Conservation (phyloP, 176 grass and related monocot genomes). For the Poa annua region DNA sequence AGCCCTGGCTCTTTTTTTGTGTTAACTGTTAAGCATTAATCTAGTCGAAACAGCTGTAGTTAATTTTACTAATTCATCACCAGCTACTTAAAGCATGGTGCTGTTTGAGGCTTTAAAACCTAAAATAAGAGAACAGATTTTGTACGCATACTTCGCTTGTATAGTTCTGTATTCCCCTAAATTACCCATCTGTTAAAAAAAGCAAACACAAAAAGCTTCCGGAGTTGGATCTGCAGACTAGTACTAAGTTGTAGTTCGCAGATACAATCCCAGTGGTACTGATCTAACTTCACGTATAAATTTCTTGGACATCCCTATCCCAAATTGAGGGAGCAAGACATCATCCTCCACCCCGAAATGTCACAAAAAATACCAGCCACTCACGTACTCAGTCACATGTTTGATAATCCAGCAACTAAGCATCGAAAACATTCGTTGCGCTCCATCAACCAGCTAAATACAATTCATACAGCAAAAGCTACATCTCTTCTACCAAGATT, state of each 20-base stretch:
- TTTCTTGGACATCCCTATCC: conserved; percentile 2
- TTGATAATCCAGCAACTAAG: not conserved
- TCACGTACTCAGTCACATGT: not conserved
- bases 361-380: conserved; percentile 16
- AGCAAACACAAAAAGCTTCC: not conserved
- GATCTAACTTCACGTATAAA: not conserved
- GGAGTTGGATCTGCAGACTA: not conserved
- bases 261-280: not conserved
- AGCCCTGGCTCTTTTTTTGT: not conserved
- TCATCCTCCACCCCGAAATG: not conserved
- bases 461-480: not conserved
- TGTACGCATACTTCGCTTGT: not conserved
- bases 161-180: not conserved
- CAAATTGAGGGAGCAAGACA: not conserved
- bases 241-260: not conserved
- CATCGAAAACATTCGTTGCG: not conserved
- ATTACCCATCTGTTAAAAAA: not conserved
- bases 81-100: not conserved
- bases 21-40: not conserved
- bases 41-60: not conserved
- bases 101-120: not conserved
- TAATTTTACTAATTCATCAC: not conserved
- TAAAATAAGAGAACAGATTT: conserved; percentile 6
- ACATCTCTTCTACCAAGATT: not conserved
- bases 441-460: not conserved